Evolutionary conservation across 1,284 basidiomycete species (phyloP), one percentile per base, ranked within the genome.

Genomic region (Psilocybe mexicana): DNA sequence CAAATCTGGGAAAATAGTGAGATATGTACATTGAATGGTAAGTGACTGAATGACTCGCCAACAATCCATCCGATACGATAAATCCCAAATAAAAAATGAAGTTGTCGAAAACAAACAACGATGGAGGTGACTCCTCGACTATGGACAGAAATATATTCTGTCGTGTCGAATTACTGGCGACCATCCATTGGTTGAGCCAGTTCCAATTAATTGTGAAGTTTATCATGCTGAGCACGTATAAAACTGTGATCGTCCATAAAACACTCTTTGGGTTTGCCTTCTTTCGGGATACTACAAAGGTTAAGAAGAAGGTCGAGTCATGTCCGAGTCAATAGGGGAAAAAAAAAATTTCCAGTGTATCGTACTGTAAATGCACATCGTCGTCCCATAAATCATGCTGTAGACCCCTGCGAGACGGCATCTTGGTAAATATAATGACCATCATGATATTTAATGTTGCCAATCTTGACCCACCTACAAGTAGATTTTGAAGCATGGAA

Each of bases 31-130:
- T 4, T 8, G 8, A 33, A 33, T 4, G 30, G n/a, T n/a, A 33
- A 33, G 30, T 8, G 10, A 43, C 54, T 11, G 7, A 55, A n/a
- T n/a, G n/a, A n/a, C n/a, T n/a, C n/a, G n/a, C 54, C 36, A 55
- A 28, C 36, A 55, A 40, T 2, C 45, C 45, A 43, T 55, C 54
- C 6, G 46, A 6, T 2, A 36, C 12, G 3, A 42, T 28, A 3
- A 48, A 43, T 0, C 25, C 35, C 10, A 46, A 28, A 18, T 43
- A 48, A 8, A 43, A 43, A 11, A 55, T 11, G 8, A 48, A 48
- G 5, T 43, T 30, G 14, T 49, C 33, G 3, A 55, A 25, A 3
- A 48, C 28, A 6, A 28, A 48, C 6, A 43, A 12, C 45, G 44
- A 48, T 2, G 25, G 35, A 8, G 46, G 23, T 7, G 35, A 18